Base-by-base conservation (phyloP, 148 eudicot genomes). In the Silene latifolia region DNA sequence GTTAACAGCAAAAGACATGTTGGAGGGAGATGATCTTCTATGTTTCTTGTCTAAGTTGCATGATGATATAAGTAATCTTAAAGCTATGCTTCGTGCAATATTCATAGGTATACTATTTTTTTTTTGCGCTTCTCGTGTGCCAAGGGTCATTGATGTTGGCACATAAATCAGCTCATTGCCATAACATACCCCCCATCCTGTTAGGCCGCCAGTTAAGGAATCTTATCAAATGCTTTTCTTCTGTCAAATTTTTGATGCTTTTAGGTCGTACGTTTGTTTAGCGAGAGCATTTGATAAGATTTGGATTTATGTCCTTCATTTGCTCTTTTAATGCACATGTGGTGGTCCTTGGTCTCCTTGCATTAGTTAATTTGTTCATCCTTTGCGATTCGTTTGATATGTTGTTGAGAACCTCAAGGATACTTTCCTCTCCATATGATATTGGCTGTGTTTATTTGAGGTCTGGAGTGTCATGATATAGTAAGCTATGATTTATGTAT, bases 71-170 rank as follows among this genome's bases (percentile, higher is more conserved):
- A 89, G 79, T 83, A 89, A 96, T 76, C 93, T 96, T 24, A 96
- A 86, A 80, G 98, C 97, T 21, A 96, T 96, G 99, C 85, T 96
- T 42, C 94, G 90, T 79, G 99, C 99, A 59, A 90, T 92, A 83
- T 88, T 82, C 67, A 92, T 96, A 72, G 99, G 99, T 96, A 83
- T 57, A 18, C n/a, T 9, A 18, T 63, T 59, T 44, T 71, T 8
- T 32, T 63, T 66, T 17, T 64, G 53, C 76, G 15, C 42, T 24
- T 77, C 32, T 67, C 56, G 20, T 11, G 32, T 25, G 56, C 14
- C 5, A 32, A 32, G 35, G 29, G 35, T 32, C 35, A 32, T 32
- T 32, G 35, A 32, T 32, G 35, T 32, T 32, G 35, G 35, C 35
- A 32, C 35, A 32, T 32, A 32, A 32, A 32, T 4, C 35, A 32